phyloP scores from a whole-genome alignment of 805 yeast species.

The Suhomyces xylopsoci region DNA sequence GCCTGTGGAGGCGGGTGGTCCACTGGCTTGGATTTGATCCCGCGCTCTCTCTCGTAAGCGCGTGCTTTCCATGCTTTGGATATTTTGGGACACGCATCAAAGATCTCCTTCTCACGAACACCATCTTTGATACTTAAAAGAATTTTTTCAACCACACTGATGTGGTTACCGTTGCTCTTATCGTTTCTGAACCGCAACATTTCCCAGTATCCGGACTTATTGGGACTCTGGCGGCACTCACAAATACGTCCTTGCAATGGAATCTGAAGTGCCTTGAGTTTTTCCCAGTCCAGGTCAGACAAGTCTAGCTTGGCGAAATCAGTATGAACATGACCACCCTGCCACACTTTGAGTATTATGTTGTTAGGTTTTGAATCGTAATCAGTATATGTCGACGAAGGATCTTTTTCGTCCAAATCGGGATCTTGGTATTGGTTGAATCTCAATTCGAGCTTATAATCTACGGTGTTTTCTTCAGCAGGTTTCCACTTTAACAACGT shows the following conservation, averaged over 20 bases:
- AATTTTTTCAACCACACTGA: slow-evolving; percentile 76
- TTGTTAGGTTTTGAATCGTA: slow-evolving; percentile 73
- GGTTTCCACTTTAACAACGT: slow-evolving; percentile 95
- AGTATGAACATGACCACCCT: slow-evolving; percentile 60
- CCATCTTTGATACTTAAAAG: slow-evolving; percentile 82
- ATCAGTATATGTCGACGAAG: slow-evolving; percentile 68
- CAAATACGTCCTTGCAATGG: slow-evolving; percentile 87
- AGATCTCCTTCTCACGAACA: slow-evolving; percentile 74
- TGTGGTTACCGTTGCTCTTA: slow-evolving; percentile 82
- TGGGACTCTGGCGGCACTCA: slow-evolving; percentile 70
- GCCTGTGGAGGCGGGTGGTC: not conserved
- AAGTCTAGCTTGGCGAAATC: slow-evolving; percentile 64
- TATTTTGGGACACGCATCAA: slow-evolving; percentile 54
- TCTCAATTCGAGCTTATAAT: slow-evolving; percentile 66
- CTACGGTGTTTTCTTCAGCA: slow-evolving; percentile 90
- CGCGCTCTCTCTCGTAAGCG: slow-evolving; percentile 33
- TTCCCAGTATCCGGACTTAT: slow-evolving; percentile 66
- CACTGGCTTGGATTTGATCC: slow-evolving; percentile 9
- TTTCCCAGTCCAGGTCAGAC: slow-evolving; percentile 76
- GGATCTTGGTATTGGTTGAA: slow-evolving; percentile 61
- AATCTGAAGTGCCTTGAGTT: slow-evolving; percentile 62
- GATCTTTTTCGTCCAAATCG: slow-evolving; percentile 62
- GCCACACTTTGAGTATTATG: slow-evolving; percentile 72
- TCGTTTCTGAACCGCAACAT: slow-evolving; percentile 90
- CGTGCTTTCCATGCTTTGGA: slow-evolving; percentile 62